These are phyloP conservation scores for Rhexocercosporidium sp. DNA, from an alignment of 2,329 filamentous ascomycete species.

Conservation along the genomic window DNA sequence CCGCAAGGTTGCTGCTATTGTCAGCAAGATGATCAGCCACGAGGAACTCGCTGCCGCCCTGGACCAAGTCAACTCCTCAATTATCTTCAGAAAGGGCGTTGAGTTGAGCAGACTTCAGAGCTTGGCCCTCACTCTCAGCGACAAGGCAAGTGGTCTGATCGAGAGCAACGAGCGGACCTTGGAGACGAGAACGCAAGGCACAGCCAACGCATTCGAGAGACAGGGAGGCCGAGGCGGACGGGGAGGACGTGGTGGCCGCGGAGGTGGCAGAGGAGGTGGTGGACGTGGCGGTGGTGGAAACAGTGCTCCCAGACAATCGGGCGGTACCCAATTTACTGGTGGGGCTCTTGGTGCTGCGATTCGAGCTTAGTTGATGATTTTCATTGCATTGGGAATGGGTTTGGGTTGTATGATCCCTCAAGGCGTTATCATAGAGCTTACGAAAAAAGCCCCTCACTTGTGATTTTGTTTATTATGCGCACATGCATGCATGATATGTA, in stretches of 20 bases:
- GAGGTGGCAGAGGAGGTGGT: conserved; percentile 59
- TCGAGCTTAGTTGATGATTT: conserved; percentile 53
- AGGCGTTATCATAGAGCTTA: conserved; percentile 43
- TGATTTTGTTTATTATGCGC: conserved; percentile 21
- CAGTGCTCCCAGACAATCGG: conserved; percentile 67
- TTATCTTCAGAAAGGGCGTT: conserved; percentile 99
- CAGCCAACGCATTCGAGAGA: conserved; percentile 92
- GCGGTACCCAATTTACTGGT: conserved; percentile 81
- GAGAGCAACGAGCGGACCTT: conserved; percentile 97
- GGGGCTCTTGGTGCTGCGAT: conserved; percentile 76
- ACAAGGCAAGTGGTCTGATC: conserved; percentile 95
- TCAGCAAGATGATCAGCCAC: conserved; percentile 99
- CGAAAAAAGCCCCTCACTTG: conserved; percentile 38
- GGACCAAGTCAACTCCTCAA: conserved; percentile 95
- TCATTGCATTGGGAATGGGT: conserved; percentile 42
- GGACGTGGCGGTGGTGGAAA: conserved; percentile 52
- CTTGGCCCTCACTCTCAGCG: conserved; percentile 88
- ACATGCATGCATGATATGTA: conserved; percentile 13
- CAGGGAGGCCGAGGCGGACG: conserved; percentile 79
- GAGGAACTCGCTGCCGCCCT: conserved; percentile 95
- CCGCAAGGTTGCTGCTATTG: conserved; percentile 90
- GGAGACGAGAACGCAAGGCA: conserved; percentile 96
- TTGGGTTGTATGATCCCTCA: conserved; percentile 38
- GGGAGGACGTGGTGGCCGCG: conserved; percentile 64
- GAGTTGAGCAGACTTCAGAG: conserved; percentile 96